Evolutionary conservation across 805 yeast species (phyloP).

Genomic region (Candida chilensis): DNA sequence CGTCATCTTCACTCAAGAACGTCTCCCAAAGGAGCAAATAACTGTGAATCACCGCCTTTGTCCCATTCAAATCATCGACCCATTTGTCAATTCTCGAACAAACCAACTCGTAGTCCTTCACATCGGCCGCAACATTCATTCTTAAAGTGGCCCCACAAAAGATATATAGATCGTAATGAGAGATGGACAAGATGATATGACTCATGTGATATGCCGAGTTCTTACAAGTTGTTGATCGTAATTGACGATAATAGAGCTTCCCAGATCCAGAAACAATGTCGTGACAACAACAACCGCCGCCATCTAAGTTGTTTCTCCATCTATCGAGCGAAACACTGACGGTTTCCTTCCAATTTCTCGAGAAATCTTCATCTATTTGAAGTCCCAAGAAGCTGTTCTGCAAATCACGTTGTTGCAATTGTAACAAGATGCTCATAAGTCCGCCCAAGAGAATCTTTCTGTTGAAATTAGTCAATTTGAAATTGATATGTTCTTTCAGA

Average conservation of each 20-base stretch:
- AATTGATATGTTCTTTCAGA: too few species aligned
- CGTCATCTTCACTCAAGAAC: constrained; percentile 7
- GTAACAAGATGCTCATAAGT: constrained; percentile 16
- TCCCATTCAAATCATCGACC: constrained; percentile 9
- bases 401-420: constrained; percentile 18
- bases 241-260: too few species aligned
- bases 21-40: constrained; percentile 16
- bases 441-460: constrained; percentile 21
- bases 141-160: constrained; percentile 33
- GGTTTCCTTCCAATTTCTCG: constrained; percentile 59
- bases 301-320: constrained; percentile 53
- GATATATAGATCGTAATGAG: constrained; percentile 34
- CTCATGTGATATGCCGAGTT: constrained; percentile 27
- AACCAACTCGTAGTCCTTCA: constrained; percentile 10
- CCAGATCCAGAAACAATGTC: too few species aligned
- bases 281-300: constrained; percentile 22
- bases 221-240: too few species aligned
- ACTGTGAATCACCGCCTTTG: constrained; percentile 12
- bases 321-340: constrained; percentile 62
- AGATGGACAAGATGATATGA: constrained; percentile 30
- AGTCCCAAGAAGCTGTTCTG: constrained; percentile 12
- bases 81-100: constrained; percentile 9
- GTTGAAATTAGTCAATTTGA: constrained; percentile 10
- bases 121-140: constrained; percentile 13
- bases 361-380: constrained; percentile 19